phyloP scores from a whole-genome alignment of 768 basidiomycete genomes.

The Lentinula sp. region DNA sequence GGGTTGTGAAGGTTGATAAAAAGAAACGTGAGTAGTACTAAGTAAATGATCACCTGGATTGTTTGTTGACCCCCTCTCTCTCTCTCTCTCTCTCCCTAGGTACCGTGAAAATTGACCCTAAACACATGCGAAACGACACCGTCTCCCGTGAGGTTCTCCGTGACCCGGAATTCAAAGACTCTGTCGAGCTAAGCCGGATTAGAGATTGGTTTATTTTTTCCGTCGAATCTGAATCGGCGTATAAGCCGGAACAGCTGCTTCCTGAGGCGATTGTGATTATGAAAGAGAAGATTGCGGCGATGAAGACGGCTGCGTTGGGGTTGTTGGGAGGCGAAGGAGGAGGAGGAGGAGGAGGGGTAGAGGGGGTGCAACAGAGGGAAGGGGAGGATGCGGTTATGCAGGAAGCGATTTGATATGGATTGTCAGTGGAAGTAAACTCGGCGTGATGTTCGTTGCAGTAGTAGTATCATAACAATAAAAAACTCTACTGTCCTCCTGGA shows the following conservation, averaged over 20 bases:
- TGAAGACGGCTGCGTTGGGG: neutral
- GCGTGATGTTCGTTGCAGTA: too few relatives aligned
- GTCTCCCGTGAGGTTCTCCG: conserved; percentile 90
- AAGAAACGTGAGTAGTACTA: conserved; percentile 30
- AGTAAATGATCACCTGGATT: too few relatives aligned
- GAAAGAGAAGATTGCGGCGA: neutral
- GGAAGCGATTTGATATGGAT: neutral
- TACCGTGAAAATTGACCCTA: conserved; percentile 54
- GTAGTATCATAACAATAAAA: too few relatives aligned
- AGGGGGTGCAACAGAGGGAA: too few relatives aligned
- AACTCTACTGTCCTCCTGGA: too few relatives aligned
- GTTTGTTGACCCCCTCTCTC: neutral
- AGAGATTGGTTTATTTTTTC: conserved; percentile 92
- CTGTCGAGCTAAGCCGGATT: conserved; percentile 77
- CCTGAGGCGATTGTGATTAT: conserved; percentile 8
- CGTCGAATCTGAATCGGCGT: conserved; percentile 88
- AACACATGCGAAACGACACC: conserved; percentile 73
- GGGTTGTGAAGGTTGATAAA: conserved; percentile 63
- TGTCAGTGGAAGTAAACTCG: too few relatives aligned
- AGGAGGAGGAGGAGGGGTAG: neutral
- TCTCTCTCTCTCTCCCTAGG: neutral
- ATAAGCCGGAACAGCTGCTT: conserved; percentile 54
- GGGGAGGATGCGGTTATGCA: neutral
- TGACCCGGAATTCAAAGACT: conserved; percentile 84
- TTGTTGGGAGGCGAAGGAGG: neutral